Evolutionary conservation across 257 asterid species (phyloP), one percentile per base, ranked within the genome.

Genomic region (Solanum chilense): DNA sequence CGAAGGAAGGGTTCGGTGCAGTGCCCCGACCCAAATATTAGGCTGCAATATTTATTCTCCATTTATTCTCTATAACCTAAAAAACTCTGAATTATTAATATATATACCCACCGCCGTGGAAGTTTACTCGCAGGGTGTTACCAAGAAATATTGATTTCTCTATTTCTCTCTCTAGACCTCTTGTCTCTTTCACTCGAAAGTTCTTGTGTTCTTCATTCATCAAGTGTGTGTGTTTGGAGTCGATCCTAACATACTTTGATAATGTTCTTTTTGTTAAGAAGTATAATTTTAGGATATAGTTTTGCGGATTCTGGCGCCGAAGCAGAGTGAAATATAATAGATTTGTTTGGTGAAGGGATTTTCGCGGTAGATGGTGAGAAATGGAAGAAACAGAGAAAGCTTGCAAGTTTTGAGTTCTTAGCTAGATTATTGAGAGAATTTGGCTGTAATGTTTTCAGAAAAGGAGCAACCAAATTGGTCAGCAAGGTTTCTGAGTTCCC

Each of bases 311-410:
- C 90, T 95, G 6, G 39, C 92, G 1, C 94, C 93, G 0, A 93
- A 86, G 23, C 93, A 91, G 42, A 94, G 97, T 71, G 93, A 94
- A 85, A 87, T 91, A 39, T 93, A 92, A 3, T 21, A 1, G 95
- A 91, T 78, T 90, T 94, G 85, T 93, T 95, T 86, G 98, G 98
- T 5, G 77, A 92, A 42, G 98, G 98, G 86, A 92, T 95, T 27
- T 90, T 95, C n/a, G 89, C 92, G 25, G 95, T 91, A 60, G 98
- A 94, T 85, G 98, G 98, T 3, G 96, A 94, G 6, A 91, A 92
- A 85, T 95, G 98, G 98, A 87, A 89, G 82, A 93, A 92, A 85
- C 98, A 95, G 91, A 91, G 96, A 88, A 95, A 93, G 86, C 89
- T 93, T 5, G 93, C 95, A 2, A 94, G 98, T 90, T 85, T 86